Conservation (phyloP, 768 basidiomycete species). For the Dioszegia hungarica region DNA sequence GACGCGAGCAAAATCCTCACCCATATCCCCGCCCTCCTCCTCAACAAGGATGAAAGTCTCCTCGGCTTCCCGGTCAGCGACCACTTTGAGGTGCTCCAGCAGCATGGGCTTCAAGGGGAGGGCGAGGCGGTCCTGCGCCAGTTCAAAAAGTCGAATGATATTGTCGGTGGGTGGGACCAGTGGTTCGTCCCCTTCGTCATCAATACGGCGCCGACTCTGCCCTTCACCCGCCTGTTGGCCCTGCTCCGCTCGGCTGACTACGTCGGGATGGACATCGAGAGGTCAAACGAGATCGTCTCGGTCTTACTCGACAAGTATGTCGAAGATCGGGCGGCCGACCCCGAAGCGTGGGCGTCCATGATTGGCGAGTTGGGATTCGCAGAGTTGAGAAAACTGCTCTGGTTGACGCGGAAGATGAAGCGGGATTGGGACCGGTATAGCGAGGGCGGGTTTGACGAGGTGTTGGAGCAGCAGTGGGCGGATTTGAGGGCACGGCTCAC, state of each 20-base stretch:
- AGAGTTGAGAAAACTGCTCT: not conserved
- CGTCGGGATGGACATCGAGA: not conserved
- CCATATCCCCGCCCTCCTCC: not conserved
- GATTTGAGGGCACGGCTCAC: too few relatives aligned
- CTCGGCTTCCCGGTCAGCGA: not conserved
- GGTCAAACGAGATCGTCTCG: not conserved
- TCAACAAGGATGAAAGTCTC: not conserved
- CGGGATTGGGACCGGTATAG: not conserved
- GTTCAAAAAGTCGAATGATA: not conserved
- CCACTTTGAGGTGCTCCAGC: not conserved
- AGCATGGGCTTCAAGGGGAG: not conserved
- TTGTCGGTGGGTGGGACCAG: not conserved
- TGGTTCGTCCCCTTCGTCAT: not conserved
- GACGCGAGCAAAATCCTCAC: not conserved
- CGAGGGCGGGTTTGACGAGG: too few relatives aligned
- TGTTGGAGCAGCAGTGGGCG: too few relatives aligned
- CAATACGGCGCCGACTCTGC: not conserved
- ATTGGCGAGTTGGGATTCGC: not conserved
- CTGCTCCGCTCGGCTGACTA: not conserved
- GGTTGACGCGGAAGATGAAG: not conserved
- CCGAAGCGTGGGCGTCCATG: not conserved
- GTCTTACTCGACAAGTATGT: not conserved
- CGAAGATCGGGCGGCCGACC: not conserved
- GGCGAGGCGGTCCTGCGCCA: not conserved
- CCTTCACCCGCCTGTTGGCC: not conserved